Evolutionary conservation across 2,329 filamentous ascomycete genomes (phyloP).

Genomic region (Cryphonectria carpinicola): DNA sequence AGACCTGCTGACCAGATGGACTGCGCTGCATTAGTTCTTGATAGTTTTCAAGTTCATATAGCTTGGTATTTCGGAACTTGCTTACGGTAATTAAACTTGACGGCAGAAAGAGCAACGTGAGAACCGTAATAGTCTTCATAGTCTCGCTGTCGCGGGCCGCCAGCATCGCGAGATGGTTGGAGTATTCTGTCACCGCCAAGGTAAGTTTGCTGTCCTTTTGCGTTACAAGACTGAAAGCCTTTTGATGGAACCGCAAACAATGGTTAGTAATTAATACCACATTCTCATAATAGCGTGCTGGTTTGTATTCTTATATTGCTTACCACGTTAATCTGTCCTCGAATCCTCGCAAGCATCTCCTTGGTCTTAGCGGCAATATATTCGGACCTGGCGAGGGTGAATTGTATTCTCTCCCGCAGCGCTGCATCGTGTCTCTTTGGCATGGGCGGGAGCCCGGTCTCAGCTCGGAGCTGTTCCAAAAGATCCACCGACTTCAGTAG

Average conservation of each 20-base stretch:
- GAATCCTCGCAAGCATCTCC: conserved; percentile 18
- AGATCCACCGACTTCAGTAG: background rate
- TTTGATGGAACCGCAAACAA: background rate
- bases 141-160: conserved; percentile 21
- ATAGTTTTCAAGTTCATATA: background rate
- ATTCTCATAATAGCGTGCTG: background rate
- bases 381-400: conserved; percentile 15
- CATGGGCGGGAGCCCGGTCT: conserved; percentile 3
- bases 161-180: conserved; percentile 15
- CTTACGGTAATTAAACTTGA: conserved; percentile 17
- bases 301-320: background rate
- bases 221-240: conserved; percentile 21
- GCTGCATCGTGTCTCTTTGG: background rate
- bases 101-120: conserved; percentile 17
- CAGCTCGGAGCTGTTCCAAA: background rate
- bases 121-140: conserved; percentile 22
- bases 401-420: conserved; percentile 15
- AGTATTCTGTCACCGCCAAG: conserved; percentile 16
- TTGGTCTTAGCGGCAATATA: conserved; percentile 12
- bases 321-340: conserved; percentile 20
- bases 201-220: conserved; percentile 24
- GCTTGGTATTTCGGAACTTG: background rate
- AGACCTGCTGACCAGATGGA: conserved; percentile 22
- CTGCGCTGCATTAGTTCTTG: background rate
- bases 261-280: background rate